These are phyloP conservation scores for Pseudocohnilembus persalinus DNA, from an alignment of 169 alveolate species.

Conservation along the genomic window DNA sequence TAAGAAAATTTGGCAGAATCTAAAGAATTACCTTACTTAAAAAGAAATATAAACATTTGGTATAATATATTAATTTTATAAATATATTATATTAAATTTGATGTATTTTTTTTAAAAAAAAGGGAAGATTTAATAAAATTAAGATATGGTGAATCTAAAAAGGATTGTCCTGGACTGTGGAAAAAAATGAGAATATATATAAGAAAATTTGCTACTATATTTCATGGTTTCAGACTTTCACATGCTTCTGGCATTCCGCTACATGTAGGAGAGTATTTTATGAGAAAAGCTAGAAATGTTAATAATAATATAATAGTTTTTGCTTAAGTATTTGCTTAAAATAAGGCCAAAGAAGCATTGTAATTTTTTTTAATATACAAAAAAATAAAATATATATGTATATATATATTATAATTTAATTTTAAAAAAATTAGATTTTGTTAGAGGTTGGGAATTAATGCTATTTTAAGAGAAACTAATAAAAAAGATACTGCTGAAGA, in stretches of 20 bases:
- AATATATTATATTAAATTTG: too few relatives aligned
- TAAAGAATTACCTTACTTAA: conserved; percentile 87
- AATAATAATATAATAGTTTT: conserved; percentile 88
- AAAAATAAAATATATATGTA: not conserved
- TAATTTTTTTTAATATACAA: too few relatives aligned
- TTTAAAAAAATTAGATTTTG: conserved; percentile 60
- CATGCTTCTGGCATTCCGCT: conserved; percentile 95
- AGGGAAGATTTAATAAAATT: conserved; percentile 91
- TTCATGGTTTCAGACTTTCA: conserved; percentile 93
- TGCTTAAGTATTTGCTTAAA: conserved; percentile 92
- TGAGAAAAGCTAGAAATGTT: conserved; percentile 86
- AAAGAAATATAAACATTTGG: conserved; percentile 88
- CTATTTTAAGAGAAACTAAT: conserved; percentile 89
- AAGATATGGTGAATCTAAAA: conserved; percentile 87
- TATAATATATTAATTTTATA: too few relatives aligned
- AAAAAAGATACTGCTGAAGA: conserved; percentile 18
- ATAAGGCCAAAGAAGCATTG: conserved; percentile 80
- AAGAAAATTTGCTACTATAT: conserved; percentile 76
- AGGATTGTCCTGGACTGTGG: conserved; percentile 90
- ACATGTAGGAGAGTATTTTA: conserved; percentile 89
- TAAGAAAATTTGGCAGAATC: conserved; percentile 87
- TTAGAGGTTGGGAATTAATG: conserved; percentile 87
- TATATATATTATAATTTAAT: too few relatives aligned
- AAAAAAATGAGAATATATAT: conserved; percentile 90
- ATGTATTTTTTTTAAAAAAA: too few relatives aligned